Conservation (phyloP, 2,329 filamentous ascomycete species). For the Xylaria sp. region DNA sequence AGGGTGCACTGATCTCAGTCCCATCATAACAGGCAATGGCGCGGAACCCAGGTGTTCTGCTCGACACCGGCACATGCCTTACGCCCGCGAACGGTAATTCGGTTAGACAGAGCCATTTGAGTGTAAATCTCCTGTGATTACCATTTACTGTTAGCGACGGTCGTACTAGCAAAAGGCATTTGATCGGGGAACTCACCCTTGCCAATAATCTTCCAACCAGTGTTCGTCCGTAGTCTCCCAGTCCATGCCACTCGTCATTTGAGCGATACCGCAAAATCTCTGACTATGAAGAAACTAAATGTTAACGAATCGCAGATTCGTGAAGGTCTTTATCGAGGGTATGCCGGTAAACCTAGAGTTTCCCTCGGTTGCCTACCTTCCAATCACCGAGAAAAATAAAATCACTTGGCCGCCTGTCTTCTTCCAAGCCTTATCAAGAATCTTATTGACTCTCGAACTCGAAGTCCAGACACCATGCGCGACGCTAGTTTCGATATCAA, state of each 20-base stretch:
- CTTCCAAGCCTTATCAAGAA: constrained; percentile 18
- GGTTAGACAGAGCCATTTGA: constrained; percentile 16
- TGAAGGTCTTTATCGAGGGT: not conserved
- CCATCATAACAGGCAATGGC: constrained; percentile 28
- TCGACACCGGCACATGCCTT: constrained; percentile 21
- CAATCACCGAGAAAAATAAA: constrained; percentile 26
- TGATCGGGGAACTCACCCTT: constrained; percentile 7
- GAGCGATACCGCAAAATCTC: constrained; percentile 24
- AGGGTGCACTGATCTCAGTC: constrained; percentile 21
- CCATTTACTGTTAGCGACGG: not conserved
- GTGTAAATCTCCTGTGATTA: constrained; percentile 15
- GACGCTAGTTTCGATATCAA: constrained; percentile 17
- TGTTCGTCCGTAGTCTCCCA: constrained; percentile 26
- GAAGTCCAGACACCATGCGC: constrained; percentile 20
- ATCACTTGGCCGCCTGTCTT: constrained; percentile 21
- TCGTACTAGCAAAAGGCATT: not conserved
- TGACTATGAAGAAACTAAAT: not conserved
- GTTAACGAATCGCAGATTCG: not conserved
- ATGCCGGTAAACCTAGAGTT: not conserved
- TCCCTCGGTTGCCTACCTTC: not conserved
- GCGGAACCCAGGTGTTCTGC: constrained; percentile 19
- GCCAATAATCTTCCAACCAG: constrained; percentile 23
- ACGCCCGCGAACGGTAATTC: constrained; percentile 20
- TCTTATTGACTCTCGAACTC: constrained; percentile 12
- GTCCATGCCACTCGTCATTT: constrained; percentile 22